Evolutionary conservation across 169 alveolate genomes (phyloP), one percentile per base, ranked within the genome.

Genomic region (Cryptosporidium muris): DNA sequence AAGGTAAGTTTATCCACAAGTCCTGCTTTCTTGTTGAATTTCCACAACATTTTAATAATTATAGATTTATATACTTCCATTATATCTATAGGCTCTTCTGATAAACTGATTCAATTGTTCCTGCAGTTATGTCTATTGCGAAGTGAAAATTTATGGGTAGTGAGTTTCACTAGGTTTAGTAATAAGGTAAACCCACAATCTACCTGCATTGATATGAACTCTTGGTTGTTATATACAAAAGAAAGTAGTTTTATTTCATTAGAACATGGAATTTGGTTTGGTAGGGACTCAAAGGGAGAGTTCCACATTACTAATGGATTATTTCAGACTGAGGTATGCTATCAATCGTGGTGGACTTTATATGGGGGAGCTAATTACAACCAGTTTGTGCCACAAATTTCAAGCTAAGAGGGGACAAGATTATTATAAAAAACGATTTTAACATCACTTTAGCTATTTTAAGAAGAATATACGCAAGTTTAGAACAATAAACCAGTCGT

Each of bases 341-440:
- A 51, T 66, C 16, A 45, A 49, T 52, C 34, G 51, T 66, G 81
- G 81, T 66, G 81, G 81, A 66, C 53, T 42, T 52, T 56, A 14
- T 66, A 66, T 66, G 81, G 81, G 36, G 81, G 81, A 34, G 65
- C 54, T n/a, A 34, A n/a, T 36, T 66, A 64, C n/a, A 66, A 36
- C 6, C 81, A 66, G 9, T 66, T 16, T 52, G 81, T 66, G 1
- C 81, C 81, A 51, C 38, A 48, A 7, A 38, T 40, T 52, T 52
- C 37, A 14, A 53, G n/a, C 42, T 14, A 9, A 4, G 8, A 34
- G 1, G 12, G 43, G 7, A 51, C 3, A 14, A 36, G 42, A 37
- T 12, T 40, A 2, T 40, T 40, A 3, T 0, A 9, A 8, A 4
- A 34, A 37, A 34, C 16, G 36, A 16, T 60, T 34, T 7, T 37